Evolutionary conservation across 2,329 filamentous ascomycete genomes (phyloP), one percentile per base, ranked within the genome.

Genomic region (Fonsecaea multimorphosa): DNA sequence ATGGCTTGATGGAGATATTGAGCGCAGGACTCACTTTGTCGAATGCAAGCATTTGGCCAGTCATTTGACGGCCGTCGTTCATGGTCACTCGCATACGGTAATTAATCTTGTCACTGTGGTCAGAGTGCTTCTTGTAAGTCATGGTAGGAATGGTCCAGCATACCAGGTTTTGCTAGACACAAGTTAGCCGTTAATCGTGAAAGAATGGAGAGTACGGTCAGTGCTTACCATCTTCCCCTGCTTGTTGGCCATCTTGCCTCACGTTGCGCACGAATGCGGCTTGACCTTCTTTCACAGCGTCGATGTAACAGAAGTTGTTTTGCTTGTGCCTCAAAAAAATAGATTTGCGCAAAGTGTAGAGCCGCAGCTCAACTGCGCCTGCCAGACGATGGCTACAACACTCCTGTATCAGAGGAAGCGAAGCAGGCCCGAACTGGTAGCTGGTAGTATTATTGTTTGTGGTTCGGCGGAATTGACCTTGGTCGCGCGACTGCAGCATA

Each of bases 31-130:
- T 67, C 53, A 94, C 92, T 87, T 98, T 98, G 81, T 99, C 95
- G 76, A 98, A 99, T 61, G 95, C 95, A 73, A 99, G 87, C 92
- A 99, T 97, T 80, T 98, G 93, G 68, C 93, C 95, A 46, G 93
- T 93, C 89, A 99, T 96, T 80, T 97, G 92, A 76, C 95, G 89
- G 71, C 92, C 92, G 82, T 99, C 95, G 76, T 92, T 92, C 78
- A 99, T 86, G 63, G 93, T 98, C 71, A 97, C 90, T 78, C 94
- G 90, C 93, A 99, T 98, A 81, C 94, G 92, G 85, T 96, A 98
- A 84, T 99, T 98, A 86, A 99, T 96, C 95, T 98, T 54, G 46
- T 51, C 7, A 32, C 52, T 66, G 53, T 62, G 58, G 61, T 55
- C 14, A 44, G 49, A 4, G 44, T 32, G 8, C 22, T 52, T 24